Evolutionary conservation across 768 basidiomycete species (phyloP), one percentile per base, ranked within the genome.

Genomic region (Tremella yokohamensis): DNA sequence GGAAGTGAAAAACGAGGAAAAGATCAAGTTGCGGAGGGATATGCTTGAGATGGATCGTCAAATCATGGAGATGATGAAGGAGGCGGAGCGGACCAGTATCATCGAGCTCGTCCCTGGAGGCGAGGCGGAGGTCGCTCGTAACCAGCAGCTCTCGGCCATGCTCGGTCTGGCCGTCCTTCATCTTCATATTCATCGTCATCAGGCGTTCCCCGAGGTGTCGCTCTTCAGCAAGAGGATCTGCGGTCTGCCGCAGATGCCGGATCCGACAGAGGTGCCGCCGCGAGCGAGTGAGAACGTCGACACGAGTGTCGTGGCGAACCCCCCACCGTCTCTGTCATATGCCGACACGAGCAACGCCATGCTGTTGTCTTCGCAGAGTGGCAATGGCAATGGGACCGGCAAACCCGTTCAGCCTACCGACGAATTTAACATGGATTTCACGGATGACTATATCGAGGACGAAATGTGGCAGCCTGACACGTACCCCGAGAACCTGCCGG

Each of bases 171-270:
- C 75, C 8, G 71, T 73, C 48, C 39, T 63, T 16, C 75, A 76
- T 50, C 73, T 76, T 26, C 73, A 74, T 49, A 70, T 76, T 19
- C 75, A 76, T 55, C 68, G 73, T 40, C 66, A 69, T 40, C 75
- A 76, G 50, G 75, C 75, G 19, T 76, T 76, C 68, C 75, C 75
- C 7, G 75, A 76, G 51, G 75, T 76, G 13, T 71, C 73, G 7
- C 55, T 76, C 22, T 76, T 76, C 68, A 72, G 69, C 45, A 69
- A 70, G 55, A 64, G 58, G 50, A 74, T 76, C 40, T 76, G 75
- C 52, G 75, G 75, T 22, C 45, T 76, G 11, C 75, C 75, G 1
- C 70, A 73, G 59, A 60, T 63, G 24, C 67, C 61, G 6, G 56
- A 60, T 47, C 57, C 51, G 34, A 34, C 29, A 34, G 29, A 34